Base-by-base conservation (phyloP, 371 early-diverging fungal genomes). In the Mortierella sp. region DNA sequence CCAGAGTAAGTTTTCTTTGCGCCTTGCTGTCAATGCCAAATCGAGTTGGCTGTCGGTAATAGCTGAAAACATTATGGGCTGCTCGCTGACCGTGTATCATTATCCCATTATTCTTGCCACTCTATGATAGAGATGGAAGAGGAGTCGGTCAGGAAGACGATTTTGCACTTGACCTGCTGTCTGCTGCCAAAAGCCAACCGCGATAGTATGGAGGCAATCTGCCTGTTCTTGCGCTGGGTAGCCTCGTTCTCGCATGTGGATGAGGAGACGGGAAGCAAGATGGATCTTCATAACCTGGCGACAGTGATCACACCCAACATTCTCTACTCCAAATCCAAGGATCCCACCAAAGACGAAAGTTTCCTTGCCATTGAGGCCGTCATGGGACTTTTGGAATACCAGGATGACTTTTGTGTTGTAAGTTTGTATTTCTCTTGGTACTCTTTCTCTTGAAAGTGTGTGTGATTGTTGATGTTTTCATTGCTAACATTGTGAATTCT, bases 261-360 rank as follows among this genome's bases (percentile, higher is more conserved):
- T 57, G 94, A 93, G 50, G 93, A 93, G 74, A 90, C 89, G 1
- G 95, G 95, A 11, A 97, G 95, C 81, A 95, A 95, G 83, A 99
- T 99, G 99, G 95, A 95, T 79, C 83, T 95, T 14, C 90, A 91
- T 53, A 99, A 98, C 80, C 83, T 99, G 73, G 97, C 98, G 0
- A 96, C 96, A 0, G 96, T 99, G 2, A 94, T 99, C 72, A 94
- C 98, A 0, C 99, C 99, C 19, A 98, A 96, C 77, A 92, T 99
- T 13, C 88, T 98, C 50, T 98, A 97, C 78, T 93, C 95, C 13
- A 96, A 96, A 73, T 91, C 91, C 64, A 96, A 96, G 82, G 96
- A 96, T 82, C 95, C 96, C 11, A 88, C 91, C 37, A 94, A 95
- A 72, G 95, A 95, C 76, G 92, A 92, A 53, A 95, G 96, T 19